Evolutionary conservation across 768 basidiomycete species (phyloP), one percentile per base, ranked within the genome.

Genomic region (Psilocybe azurescens): DNA sequence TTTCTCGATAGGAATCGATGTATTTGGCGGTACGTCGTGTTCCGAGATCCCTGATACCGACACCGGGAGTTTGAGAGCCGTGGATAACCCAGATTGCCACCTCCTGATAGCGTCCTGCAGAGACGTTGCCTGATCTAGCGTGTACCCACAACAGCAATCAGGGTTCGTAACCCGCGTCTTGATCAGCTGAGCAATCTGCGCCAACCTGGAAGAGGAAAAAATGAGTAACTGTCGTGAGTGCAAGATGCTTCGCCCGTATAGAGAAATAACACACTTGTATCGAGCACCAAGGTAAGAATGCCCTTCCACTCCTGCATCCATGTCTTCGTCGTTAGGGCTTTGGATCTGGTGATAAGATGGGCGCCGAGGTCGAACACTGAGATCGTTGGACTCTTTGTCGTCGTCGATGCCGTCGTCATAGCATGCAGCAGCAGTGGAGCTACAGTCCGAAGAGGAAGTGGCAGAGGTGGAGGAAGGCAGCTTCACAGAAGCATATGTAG

Each of bases 101-200:
- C 75, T 71, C 18, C 78, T 78, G 24, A 93, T 75, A 49, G 89
- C 85, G 5, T 71, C 75, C 62, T 89, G 91, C 51, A 87, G 81
- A 14, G 76, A 73, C 1, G 78, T 80, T 0, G 89, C 90, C 54
- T 87, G 83, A 49, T 92, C 89, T 16, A 91, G 77, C 3, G 87
- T 85, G 56, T 83, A 83, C 9, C 78, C 77, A 55, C 73, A 78
- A 54, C 77, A 77, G 49, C 76, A 79, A 44, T 72, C 72, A 55
- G 78, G 69, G 72, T 77, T 67, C 68, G 76, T 49, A 28, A 83
- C 78, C 28, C 84, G 84, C 64, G 79, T 78, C 73, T 86, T 86
- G 54, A 90, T 77, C 33, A 75, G 81, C 71, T 88, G 88, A n/a
- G 87, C 80, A 3, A 92, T 77, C 65, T 84, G 83, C 3, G 87